These are phyloP conservation scores for Musa itinerans DNA, from an alignment of 176 grass and related monocot genomes.

Conservation along the genomic window DNA sequence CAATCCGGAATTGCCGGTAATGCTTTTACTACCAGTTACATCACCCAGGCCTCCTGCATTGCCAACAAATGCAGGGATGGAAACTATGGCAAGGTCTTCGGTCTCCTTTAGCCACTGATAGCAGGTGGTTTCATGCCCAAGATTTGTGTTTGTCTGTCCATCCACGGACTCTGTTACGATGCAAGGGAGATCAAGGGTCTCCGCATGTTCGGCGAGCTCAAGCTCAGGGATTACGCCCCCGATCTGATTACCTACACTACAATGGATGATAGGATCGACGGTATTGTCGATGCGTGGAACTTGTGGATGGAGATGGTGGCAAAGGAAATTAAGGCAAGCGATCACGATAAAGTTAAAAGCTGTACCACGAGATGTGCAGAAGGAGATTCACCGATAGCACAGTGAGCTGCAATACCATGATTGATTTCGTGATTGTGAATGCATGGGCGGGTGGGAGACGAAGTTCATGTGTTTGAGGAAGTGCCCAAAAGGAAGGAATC, in stretches of 20 bases:
- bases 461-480: slow-evolving; percentile 36
- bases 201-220: no score
- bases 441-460: slow-evolving; percentile 41
- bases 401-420: slow-evolving; percentile 47
- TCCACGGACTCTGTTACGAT: no score
- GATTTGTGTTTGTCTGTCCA: slow-evolving; percentile 38
- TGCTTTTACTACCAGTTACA: slow-evolving; percentile 25
- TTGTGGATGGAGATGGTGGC: slow-evolving; percentile 68
- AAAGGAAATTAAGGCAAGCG: slow-evolving; percentile 40
- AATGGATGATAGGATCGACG: slow-evolving; percentile 28
- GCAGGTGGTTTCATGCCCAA: slow-evolving; percentile 30
- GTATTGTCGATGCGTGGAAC: slow-evolving; percentile 24
- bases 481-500: slow-evolving; percentile 45
- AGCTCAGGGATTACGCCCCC: slow-evolving; percentile 51
- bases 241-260: slow-evolving; percentile 39
- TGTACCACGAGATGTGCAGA: slow-evolving; percentile 63
- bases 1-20: slow-evolving; percentile 27
- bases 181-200: no score
- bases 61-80: slow-evolving; percentile 30
- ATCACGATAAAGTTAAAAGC: slow-evolving; percentile 37
- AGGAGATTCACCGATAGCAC: slow-evolving; percentile 51
- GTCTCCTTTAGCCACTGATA: slow-evolving; percentile 75
- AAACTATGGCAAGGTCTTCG: slow-evolving; percentile 57
- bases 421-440: slow-evolving; percentile 31
- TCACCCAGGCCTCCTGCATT: slow-evolving; percentile 42